A percentile compares a stretch with the other conserved stretches of the same genome.
phyloP scores from a whole-genome alignment of 306 rosid species.

The Lathyrus tuberosus region DNA sequence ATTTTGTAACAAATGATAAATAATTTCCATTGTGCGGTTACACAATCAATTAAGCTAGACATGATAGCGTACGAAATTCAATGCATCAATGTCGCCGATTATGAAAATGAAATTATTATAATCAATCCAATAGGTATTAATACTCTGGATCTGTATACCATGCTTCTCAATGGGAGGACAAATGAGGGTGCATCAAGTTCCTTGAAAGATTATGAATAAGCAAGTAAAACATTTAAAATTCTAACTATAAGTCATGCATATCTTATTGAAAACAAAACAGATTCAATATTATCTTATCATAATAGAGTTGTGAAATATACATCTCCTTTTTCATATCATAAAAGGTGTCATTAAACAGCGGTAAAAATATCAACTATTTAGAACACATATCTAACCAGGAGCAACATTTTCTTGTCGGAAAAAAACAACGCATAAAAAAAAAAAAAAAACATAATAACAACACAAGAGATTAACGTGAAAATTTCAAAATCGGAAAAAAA shows the following conservation, averaged over 20 bases:
- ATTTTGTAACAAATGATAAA: slow-evolving; percentile 15
- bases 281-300: not conserved
- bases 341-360: too few relatives aligned
- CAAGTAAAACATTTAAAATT: slow-evolving; percentile 6
- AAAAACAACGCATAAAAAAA: too few relatives aligned
- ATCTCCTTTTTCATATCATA: too few relatives aligned
- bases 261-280: slow-evolving; percentile 25
- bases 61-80: slow-evolving; percentile 30
- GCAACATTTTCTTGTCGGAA: too few relatives aligned
- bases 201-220: slow-evolving; percentile 15
- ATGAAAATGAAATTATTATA: slow-evolving; percentile 18
- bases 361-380: too few relatives aligned
- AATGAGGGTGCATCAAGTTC: slow-evolving; percentile 32
- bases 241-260: slow-evolving; percentile 40
- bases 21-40: not conserved
- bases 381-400: too few relatives aligned
- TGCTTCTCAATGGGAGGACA: slow-evolving; percentile 9
- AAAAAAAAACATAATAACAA: too few relatives aligned
- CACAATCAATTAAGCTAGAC: slow-evolving; percentile 20
- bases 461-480: too few relatives aligned
- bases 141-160: slow-evolving; percentile 28
- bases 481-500: too few relatives aligned
- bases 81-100: slow-evolving; percentile 24
- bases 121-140: not conserved
- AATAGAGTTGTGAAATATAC: too few relatives aligned